phyloP scores from a whole-genome alignment of 2,329 filamentous ascomycete species.

The Canariomyces notabilis region DNA sequence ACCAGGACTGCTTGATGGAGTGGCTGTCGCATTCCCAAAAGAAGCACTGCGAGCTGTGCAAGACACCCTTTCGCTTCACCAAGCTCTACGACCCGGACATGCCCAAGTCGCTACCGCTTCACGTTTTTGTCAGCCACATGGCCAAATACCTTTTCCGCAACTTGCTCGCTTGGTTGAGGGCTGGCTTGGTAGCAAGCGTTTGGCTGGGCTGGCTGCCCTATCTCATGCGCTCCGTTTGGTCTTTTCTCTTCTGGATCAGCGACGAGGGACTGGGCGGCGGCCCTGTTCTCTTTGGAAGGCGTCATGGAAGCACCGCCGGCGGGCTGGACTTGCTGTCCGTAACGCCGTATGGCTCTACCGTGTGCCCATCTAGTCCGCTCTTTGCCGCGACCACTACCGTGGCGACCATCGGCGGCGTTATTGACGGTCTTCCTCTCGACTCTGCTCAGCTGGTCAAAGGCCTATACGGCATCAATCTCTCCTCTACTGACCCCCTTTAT shows the following conservation, averaged over 20 bases:
- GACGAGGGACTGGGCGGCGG: slow-evolving; percentile 59
- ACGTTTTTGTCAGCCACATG: slow-evolving; percentile 76
- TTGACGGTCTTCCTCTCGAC: slow-evolving; percentile 34
- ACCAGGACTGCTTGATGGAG: slow-evolving; percentile 97
- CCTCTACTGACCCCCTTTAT: slow-evolving; percentile 31
- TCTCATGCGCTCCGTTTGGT: slow-evolving; percentile 87
- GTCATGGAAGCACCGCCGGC: background rate
- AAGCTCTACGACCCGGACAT: slow-evolving; percentile 95
- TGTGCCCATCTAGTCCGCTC: slow-evolving; percentile 38
- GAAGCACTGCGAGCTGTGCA: slow-evolving; percentile 99
- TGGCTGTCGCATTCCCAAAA: slow-evolving; percentile 99
- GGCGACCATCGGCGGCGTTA: slow-evolving; percentile 32
- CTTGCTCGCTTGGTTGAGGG: slow-evolving; percentile 72
- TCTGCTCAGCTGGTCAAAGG: slow-evolving; percentile 26
- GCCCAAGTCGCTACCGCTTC: slow-evolving; percentile 75
- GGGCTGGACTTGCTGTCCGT: slow-evolving; percentile 7
- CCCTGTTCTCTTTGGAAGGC: slow-evolving; percentile 6
- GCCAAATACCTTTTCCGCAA: slow-evolving; percentile 67
- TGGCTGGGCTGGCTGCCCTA: slow-evolving; percentile 89
- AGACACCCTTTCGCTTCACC: slow-evolving; percentile 95
- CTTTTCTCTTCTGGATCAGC: slow-evolving; percentile 89
- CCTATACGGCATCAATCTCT: slow-evolving; percentile 31
- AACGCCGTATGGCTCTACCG: slow-evolving; percentile 23
- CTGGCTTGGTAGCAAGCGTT: slow-evolving; percentile 71
- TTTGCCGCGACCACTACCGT: slow-evolving; percentile 35